Conservation (phyloP, 2,329 filamentous ascomycete species). For the Fusarium chlamydosporum region DNA sequence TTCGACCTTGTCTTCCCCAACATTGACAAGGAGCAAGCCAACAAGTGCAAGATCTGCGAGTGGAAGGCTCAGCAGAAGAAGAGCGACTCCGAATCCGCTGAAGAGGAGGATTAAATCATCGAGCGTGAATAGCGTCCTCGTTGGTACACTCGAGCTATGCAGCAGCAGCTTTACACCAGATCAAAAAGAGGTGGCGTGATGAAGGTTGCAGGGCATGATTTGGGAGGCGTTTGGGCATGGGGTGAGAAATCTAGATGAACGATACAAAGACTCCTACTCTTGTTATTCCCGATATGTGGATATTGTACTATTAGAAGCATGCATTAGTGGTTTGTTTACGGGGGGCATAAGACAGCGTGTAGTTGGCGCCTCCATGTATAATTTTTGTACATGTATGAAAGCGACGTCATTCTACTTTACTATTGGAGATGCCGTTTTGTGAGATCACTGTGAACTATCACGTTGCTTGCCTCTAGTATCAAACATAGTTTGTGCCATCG, state of each 20-base stretch:
- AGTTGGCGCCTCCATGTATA: slow-evolving; percentile 45
- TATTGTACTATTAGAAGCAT: slow-evolving; percentile 52
- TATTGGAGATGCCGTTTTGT: background rate
- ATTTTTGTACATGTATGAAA: slow-evolving; percentile 49
- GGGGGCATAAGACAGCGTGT: slow-evolving; percentile 33
- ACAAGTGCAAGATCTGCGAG: slow-evolving; percentile 76
- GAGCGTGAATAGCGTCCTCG: slow-evolving; percentile 7
- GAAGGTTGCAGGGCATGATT: slow-evolving; percentile 39
- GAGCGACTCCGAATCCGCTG: slow-evolving; percentile 55
- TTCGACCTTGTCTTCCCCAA: slow-evolving; percentile 91
- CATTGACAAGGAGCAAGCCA: slow-evolving; percentile 80
- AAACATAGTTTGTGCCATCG: background rate
- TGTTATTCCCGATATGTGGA: slow-evolving; percentile 48
- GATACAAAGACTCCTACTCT: slow-evolving; percentile 52
- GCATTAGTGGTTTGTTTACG: slow-evolving; percentile 40
- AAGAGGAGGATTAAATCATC: slow-evolving; percentile 54
- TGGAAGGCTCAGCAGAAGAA: slow-evolving; percentile 65
- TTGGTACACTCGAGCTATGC: slow-evolving; percentile 13
- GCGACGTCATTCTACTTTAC: slow-evolving; percentile 36
- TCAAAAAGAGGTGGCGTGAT: background rate
- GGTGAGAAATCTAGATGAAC: slow-evolving; percentile 51
- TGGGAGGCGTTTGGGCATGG: slow-evolving; percentile 50
- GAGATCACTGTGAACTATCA: background rate
- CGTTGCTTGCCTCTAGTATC: background rate
- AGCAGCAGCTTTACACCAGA: slow-evolving; percentile 9